Base-by-base conservation (phyloP, 23 red algal species). In the Chondrus crispus region DNA sequence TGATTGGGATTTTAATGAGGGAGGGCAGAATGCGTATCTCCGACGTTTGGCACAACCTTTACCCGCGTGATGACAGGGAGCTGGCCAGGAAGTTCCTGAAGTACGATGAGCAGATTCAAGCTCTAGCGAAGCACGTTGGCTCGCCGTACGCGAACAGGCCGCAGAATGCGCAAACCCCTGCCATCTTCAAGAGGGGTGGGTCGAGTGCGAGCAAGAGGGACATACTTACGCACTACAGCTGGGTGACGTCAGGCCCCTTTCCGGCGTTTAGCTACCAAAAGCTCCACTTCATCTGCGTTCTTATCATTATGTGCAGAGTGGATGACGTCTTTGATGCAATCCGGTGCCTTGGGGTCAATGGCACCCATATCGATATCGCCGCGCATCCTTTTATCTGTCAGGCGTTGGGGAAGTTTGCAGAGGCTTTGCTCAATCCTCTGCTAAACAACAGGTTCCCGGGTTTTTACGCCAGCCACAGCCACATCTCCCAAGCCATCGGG, bases 291-390 rank as follows among this genome's bases (percentile, higher is more conserved):
- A 89, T 89, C 28, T 62, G 45, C 42, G 33, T 78, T 66, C 36
- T 89, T 29, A 69, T 89, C 12, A 66, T 49, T 14, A 38, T 89
- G 12, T 46, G 68, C 22, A 19, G 85, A 43, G 74, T 66, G 85
- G 69, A 79, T 79, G 85, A 89, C n/a, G 85, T 69, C 3, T 76
- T 89, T 44, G 64, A 60, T 50, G 85, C 85, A 10, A 89, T 89
- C 32, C 69, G 74, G 14, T 47, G 51, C 28, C 49, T 75, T 18
- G 46, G 53, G 33, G 85, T 89, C 28, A 55, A 69, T 13, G n/a
- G 28, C n/a, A 69, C 38, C 42, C 85, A 88, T 33, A 55, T 88
- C 18, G 84, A 88, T 71, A 75, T 88, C 35, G 62, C 62, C 50
- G 84, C 84, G 11, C 66, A 88, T 88, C 84, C 84, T 32, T 37